Evolutionary conservation across 1,139 yeast species (phyloP), one percentile per base, ranked within the genome.

Genomic region (Sugiyamaella pinicola): DNA sequence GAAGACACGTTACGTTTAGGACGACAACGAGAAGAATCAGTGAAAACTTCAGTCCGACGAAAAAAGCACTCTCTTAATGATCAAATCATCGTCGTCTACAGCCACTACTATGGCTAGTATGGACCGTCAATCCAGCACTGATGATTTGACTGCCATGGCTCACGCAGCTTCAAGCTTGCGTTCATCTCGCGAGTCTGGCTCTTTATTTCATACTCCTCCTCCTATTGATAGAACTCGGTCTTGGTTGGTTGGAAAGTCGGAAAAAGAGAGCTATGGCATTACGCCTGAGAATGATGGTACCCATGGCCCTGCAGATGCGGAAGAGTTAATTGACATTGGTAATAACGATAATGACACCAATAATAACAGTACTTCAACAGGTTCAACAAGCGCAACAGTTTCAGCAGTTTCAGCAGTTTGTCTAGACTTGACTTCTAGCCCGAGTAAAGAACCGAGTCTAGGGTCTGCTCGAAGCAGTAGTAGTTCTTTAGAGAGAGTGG

Each of bases 171-270:
- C 40, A 5, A 47, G 46, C 29, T 21, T 29, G 17, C 45, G 46
- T 7, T 2, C 31, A 2, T 22, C 40, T 21, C 45, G 46, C 2
- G 51, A 39, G 18, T 31, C 51, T 3, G 34, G 28, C 10, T 33
- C 51, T 7, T 15, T 33, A n/a, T 61, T 62, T 51, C 65, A 62
- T 52, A 61, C 65, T 4, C 64, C 65, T 2, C 64, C 64, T 28
- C 62, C 64, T 10, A 56, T 58, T 2, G 61, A 59, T 31, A 58
- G 50, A 28, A 40, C 48, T 6, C 53, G 59, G 35, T 54, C 62
- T 12, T 59, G 61, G 62, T 34, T 61, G 53, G 56, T 52, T 1
- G 63, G 54, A 26, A 57, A 59, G 52, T 52, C 61, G 3, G 61
- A 59, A 39, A 50, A 58, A 51, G 65, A 59, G 54, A 59, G 62